Evolutionary conservation across 2,329 filamentous ascomycete genomes (phyloP).

Genomic region (Dendrostoma leiphaemia): DNA sequence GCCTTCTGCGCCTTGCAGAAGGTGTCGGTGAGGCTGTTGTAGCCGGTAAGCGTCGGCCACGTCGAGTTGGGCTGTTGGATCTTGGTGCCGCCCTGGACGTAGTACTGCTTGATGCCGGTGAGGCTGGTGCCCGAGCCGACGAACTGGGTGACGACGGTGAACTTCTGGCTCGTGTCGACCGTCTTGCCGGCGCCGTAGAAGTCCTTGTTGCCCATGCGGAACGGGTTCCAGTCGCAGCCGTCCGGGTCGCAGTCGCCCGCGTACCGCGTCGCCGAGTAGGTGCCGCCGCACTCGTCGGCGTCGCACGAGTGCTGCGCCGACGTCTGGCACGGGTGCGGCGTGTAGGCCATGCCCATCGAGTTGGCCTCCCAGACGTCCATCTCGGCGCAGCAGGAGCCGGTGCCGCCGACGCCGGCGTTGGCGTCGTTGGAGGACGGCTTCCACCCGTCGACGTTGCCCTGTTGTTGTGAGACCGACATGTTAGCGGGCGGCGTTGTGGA

Average conservation of each 20-base stretch:
- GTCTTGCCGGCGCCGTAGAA: constrained; percentile 60
- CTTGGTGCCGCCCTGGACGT: constrained; percentile 56
- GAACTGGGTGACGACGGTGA: constrained; percentile 65
- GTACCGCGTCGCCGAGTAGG: constrained; percentile 49
- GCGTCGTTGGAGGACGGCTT: constrained; percentile 46
- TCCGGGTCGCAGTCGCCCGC: constrained; percentile 60
- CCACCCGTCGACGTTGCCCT: constrained; percentile 43
- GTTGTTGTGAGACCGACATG: too few relatives aligned
- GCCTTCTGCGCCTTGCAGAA: constrained; percentile 56
- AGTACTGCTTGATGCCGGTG: constrained; percentile 54
- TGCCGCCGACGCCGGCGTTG: constrained; percentile 46
- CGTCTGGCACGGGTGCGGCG: constrained; percentile 55
- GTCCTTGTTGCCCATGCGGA: constrained; percentile 57
- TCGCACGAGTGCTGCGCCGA: constrained; percentile 41
- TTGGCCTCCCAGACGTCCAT: constrained; percentile 60
- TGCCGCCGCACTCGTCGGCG: constrained; percentile 45
- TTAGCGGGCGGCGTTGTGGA: too few relatives aligned
- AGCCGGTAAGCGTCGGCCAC: constrained; percentile 26
- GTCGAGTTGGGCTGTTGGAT: constrained; percentile 39
- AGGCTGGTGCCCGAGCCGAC: constrained; percentile 45
- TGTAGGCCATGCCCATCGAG: constrained; percentile 55
- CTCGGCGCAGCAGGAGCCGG: constrained; percentile 55
- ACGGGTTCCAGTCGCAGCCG: constrained; percentile 66
- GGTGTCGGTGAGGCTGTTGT: constrained; percentile 43
- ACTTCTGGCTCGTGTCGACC: constrained; percentile 54